These are phyloP conservation scores for Pseudocercospora pini-densiflorae DNA, from an alignment of 2,329 filamentous ascomycete genomes.

Conservation along the genomic window DNA sequence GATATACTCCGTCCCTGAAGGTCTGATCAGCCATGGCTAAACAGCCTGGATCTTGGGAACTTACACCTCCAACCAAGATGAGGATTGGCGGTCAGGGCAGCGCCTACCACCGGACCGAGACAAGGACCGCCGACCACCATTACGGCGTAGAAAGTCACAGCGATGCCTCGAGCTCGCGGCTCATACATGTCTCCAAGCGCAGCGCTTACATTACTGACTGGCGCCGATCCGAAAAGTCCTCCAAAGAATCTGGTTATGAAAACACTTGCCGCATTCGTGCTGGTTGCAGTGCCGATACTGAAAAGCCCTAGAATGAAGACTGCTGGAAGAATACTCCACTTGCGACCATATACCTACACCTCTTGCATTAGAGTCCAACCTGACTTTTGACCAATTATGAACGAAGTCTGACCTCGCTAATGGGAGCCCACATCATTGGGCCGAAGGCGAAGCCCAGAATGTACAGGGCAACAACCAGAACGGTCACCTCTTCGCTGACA, in stretches of 20 bases:
- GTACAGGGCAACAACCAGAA: slow-evolving; percentile 54
- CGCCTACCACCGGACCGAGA: slow-evolving; percentile 49
- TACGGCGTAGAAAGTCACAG: slow-evolving; percentile 47
- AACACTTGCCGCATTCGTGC: slow-evolving; percentile 42
- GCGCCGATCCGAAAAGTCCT: slow-evolving; percentile 51
- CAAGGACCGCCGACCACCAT: slow-evolving; percentile 47
- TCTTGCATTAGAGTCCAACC: not conserved
- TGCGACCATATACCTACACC: slow-evolving; percentile 47
- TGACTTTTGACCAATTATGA: slow-evolving; percentile 44
- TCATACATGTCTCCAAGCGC: slow-evolving; percentile 51
- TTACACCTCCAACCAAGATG: slow-evolving; percentile 39
- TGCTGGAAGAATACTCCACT: slow-evolving; percentile 50
- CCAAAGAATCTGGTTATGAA: slow-evolving; percentile 52
- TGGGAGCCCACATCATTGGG: slow-evolving; percentile 25
- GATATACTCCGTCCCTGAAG: slow-evolving; percentile 42
- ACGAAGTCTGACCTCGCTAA: slow-evolving; percentile 11
- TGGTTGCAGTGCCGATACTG: slow-evolving; percentile 51
- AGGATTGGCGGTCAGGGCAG: slow-evolving; percentile 45
- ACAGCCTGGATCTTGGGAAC: not conserved
- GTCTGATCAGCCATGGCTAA: slow-evolving; percentile 30
- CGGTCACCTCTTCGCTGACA: slow-evolving; percentile 50
- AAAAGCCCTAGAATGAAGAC: slow-evolving; percentile 51
- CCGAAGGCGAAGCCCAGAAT: slow-evolving; percentile 51
- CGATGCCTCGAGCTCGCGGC: slow-evolving; percentile 44
- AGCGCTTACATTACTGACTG: slow-evolving; percentile 50